These are phyloP conservation scores for Fragosphaeria purpurea DNA, from an alignment of 2,329 filamentous ascomycete genomes.

Conservation along the genomic window DNA sequence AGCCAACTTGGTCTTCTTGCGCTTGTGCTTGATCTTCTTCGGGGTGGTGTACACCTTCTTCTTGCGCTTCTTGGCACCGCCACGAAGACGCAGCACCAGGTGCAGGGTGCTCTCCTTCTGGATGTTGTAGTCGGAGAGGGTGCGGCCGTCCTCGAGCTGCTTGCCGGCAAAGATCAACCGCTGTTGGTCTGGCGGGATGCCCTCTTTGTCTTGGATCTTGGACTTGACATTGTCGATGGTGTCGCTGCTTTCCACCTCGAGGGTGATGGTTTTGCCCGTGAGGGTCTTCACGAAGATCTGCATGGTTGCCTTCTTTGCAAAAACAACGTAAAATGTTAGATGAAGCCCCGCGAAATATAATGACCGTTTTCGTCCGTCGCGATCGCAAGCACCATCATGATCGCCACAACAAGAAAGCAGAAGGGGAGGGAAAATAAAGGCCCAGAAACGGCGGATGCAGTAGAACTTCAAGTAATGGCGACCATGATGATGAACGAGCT, in stretches of 20 bases:
- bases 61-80: slow-evolving; percentile 99
- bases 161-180: slow-evolving; percentile 99
- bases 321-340: slow-evolving; percentile 6
- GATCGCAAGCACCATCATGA: no score
- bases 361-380: no score
- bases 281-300: slow-evolving; percentile 76
- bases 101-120: slow-evolving; percentile 99
- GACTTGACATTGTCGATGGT: slow-evolving; percentile 99
- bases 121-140: slow-evolving; percentile 99
- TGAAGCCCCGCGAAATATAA: no score
- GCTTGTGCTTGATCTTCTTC: slow-evolving; percentile 99
- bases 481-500: slow-evolving; percentile 7
- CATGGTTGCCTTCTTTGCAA: slow-evolving; percentile 51
- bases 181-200: slow-evolving; percentile 98
- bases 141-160: slow-evolving; percentile 99
- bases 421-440: background rate
- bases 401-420: slow-evolving; percentile 20
- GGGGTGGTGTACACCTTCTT: slow-evolving; percentile 99
- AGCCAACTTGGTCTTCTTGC: slow-evolving; percentile 99
- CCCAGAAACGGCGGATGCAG: no score
- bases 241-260: slow-evolving; percentile 99
- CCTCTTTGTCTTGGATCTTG: slow-evolving; percentile 98
- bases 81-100: slow-evolving; percentile 94
- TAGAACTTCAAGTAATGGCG: background rate
- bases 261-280: slow-evolving; percentile 99